Evolutionary conservation across 208 protist genomes (phyloP).

Genomic region (Crithidia expoeki): DNA sequence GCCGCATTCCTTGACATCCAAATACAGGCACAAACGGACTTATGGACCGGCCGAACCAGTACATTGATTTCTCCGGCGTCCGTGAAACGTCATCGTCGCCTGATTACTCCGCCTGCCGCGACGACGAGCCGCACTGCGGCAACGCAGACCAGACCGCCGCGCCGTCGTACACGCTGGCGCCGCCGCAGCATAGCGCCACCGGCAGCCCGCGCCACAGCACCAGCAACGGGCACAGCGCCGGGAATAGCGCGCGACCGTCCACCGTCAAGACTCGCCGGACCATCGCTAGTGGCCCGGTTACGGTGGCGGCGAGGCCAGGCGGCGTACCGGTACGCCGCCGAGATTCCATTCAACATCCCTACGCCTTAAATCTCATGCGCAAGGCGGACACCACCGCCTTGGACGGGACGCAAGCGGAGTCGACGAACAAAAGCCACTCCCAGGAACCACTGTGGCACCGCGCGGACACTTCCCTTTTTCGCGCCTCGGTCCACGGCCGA

Average conservation of each 20-base stretch:
- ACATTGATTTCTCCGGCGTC: conserved; percentile 10
- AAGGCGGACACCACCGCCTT: neutral
- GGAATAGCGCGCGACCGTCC: conserved; percentile 1
- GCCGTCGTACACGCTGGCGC: neutral
- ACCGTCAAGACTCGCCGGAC: neutral
- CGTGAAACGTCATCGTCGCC: conserved; percentile 15
- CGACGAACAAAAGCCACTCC: neutral
- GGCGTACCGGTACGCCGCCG: conserved; percentile 12
- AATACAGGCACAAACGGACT: no score
- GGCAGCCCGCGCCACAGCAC: conserved; percentile 10
- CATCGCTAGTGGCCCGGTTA: neutral
- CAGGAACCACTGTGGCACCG: neutral
- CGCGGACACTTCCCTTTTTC: neutral
- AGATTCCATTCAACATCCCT: conserved; percentile 18
- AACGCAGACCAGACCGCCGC: neutral
- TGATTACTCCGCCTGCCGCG: neutral
- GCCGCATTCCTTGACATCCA: no score
- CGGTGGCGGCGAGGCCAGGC: neutral
- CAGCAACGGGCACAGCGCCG: conserved; percentile 11
- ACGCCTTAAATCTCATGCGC: neutral
- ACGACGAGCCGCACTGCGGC: neutral
- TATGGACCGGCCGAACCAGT: neutral
- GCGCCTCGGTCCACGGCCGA: conserved; percentile 12
- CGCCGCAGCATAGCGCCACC: conserved; percentile 8
- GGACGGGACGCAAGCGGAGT: conserved; percentile 9